Base-by-base conservation (phyloP, 176 grass and related monocot genomes). In the Carex parvula region DNA sequence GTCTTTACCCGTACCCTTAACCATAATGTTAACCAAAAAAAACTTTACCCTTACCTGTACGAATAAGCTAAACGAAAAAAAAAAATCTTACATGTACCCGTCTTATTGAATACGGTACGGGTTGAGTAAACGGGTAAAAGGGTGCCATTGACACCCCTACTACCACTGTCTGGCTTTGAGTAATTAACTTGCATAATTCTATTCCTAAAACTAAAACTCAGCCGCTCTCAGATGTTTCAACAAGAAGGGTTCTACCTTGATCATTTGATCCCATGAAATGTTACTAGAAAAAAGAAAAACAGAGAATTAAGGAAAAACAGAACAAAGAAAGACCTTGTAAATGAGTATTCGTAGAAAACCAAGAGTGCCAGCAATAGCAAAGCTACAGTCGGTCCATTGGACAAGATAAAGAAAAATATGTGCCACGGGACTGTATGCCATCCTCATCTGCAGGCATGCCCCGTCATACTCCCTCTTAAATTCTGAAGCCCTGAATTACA, bases 391-490 rank as follows among this genome's bases (percentile, higher is more conserved):
- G 0, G 91, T 93, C 94, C 94, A 97, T 84, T 93, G 87, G 65
- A 93, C 84, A 24, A 97, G 84, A 78, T 93, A 97, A 68, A 97
- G 91, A 87, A 97, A 89, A 78, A 97, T 88, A 58, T 97, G 91
- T 5, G 91, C 91, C 1, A 87, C 89, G 6, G 94, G 89, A 75
- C 89, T 93, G 53, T 91, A 97, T 0, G 94, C 87, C 8, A 97
- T 54, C 50, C 91, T 89, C 89, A 97, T 97, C 86, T 93, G 94
- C 70, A 97, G 89, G 70, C 94, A 93, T n/a, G 94, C 89, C 22
- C 94, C 91, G 61, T 91, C 89, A 10, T 93, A 88, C 61, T 93
- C 94, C 83, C 86, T 88, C 18, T 89, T 87, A 79, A 88, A 93
- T 87, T 93, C 91, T 67, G 89, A 91, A 4, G 94, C 91, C 86